Base-by-base conservation (phyloP, 2,329 filamentous ascomycete genomes). In the Colletotrichum spinosum region DNA sequence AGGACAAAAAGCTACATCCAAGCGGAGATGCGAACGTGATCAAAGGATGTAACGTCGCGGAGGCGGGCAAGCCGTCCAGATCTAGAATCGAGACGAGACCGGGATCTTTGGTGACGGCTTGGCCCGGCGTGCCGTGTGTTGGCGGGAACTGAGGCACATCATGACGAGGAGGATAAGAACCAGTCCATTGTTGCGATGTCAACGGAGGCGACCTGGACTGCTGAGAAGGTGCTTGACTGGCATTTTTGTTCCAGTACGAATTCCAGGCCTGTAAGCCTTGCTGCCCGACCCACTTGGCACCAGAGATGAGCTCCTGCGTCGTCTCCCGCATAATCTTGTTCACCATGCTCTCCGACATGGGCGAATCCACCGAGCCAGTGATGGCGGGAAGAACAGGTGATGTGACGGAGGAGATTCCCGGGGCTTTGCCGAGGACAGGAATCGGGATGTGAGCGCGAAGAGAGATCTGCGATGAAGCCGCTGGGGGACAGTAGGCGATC, bases 1-100 rank as follows among this genome's bases (percentile, higher is more conserved):
- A 92, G 0, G 92, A 94, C 38, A 96, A 74, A 73, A 92, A 94
- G 74, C 92, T 95, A 76, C 92, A 95, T 8, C 93, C 93, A 13
- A 92, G 84, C 1, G 88, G 86, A 2, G 90, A 84, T 37, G 85
- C 83, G 71, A 96, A 94, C 0, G 91, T 93, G 2, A 90, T 86
- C 49, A 92, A 75, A 1, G 91, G 90, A 69, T 90, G 85, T 6
- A 86, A 83, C 73, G 79, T 83, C 70, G 76, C 78, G 74, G 78
- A 86, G 75, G 70, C 78, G 67, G 75, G 83, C 55, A 94, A 78
- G 33, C 80, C 81, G 50, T 92, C 86, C 15, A 93, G 74, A 74
- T 96, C 92, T 54, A 94, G 77, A 49, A 97, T 86, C 1, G 92
- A 93, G 13, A 96, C 88, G 12, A 95, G 79, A 5, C 91, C 88